phyloP scores from a whole-genome alignment of 768 basidiomycete species.

The Cyclocybe cylindracea region DNA sequence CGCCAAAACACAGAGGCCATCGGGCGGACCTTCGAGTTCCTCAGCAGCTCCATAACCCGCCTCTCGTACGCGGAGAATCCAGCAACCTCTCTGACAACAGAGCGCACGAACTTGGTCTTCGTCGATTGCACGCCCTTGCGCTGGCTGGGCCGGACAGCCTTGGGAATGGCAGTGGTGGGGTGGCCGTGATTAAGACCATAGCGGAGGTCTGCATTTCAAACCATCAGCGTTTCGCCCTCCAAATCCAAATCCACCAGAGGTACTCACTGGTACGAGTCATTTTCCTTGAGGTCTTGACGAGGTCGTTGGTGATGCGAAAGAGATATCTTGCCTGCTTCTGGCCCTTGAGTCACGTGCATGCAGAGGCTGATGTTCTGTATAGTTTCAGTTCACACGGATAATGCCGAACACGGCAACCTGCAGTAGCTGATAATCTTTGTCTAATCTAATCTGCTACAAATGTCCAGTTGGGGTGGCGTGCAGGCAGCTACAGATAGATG shows the following conservation, averaged over 20 bases:
- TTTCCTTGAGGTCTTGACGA: constrained; percentile 61
- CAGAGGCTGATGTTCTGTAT: constrained; percentile 61
- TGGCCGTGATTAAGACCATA: constrained; percentile 86
- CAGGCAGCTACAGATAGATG: background rate
- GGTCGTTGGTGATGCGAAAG: constrained; percentile 32
- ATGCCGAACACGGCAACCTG: constrained; percentile 16
- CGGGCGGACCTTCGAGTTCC: constrained; percentile 87
- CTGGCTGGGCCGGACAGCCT: constrained; percentile 76
- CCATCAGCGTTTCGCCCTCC: constrained; percentile 13
- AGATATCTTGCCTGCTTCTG: constrained; percentile 19
- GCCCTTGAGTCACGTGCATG: constrained; percentile 32
- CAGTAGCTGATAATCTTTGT: constrained; percentile 13
- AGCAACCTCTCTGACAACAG: constrained; percentile 93
- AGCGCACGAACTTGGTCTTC: constrained; percentile 93
- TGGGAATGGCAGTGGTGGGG: constrained; percentile 83
- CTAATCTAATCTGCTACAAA: constrained; percentile 28
- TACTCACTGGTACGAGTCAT: constrained; percentile 80
- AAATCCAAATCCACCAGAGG: background rate
- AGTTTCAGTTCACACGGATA: constrained; percentile 40
- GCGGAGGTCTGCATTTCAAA: constrained; percentile 64
- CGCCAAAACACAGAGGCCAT: background rate
- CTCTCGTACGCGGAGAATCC: constrained; percentile 98
- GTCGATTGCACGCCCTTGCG: constrained; percentile 90
- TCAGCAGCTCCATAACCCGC: constrained; percentile 95
- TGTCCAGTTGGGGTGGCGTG: background rate